These are phyloP conservation scores for Fraxinus dipetala DNA, from an alignment of 305 asterid genomes.

Conservation along the genomic window DNA sequence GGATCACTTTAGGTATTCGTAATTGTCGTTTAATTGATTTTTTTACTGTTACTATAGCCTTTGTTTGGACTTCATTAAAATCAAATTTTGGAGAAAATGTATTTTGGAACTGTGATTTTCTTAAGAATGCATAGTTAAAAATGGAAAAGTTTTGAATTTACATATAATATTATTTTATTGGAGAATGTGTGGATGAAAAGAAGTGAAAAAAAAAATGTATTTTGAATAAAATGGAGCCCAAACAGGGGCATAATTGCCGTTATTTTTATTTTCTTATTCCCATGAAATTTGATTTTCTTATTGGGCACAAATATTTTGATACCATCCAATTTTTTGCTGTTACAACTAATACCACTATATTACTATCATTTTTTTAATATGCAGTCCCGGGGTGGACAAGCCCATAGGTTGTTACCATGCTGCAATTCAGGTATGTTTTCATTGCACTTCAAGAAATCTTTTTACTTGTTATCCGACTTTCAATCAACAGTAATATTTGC, in stretches of 20 bases:
- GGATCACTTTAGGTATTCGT: constrained; percentile 43
- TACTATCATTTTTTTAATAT: constrained; percentile 5
- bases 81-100: too few species aligned
- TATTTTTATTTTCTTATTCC: neutral
- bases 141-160: too few species aligned
- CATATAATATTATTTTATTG: too few species aligned
- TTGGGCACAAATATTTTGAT: neutral
- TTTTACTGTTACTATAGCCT: neutral
- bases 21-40: neutral
- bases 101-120: too few species aligned
- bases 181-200: too few species aligned
- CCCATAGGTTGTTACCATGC: constrained; percentile 80
- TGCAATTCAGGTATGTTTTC: constrained; percentile 63
- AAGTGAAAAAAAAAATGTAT: too few species aligned
- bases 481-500: constrained; percentile 1
- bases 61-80: too few species aligned
- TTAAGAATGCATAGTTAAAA: too few species aligned
- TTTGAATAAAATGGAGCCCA: too few species aligned
- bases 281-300: neutral
- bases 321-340: neutral
- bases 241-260: neutral
- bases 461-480: neutral
- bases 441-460: neutral
- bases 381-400: constrained; percentile 60
- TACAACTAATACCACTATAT: neutral